Conservation (phyloP, 371 early-diverging fungal species). For the Zopfochytrium polystomum region DNA sequence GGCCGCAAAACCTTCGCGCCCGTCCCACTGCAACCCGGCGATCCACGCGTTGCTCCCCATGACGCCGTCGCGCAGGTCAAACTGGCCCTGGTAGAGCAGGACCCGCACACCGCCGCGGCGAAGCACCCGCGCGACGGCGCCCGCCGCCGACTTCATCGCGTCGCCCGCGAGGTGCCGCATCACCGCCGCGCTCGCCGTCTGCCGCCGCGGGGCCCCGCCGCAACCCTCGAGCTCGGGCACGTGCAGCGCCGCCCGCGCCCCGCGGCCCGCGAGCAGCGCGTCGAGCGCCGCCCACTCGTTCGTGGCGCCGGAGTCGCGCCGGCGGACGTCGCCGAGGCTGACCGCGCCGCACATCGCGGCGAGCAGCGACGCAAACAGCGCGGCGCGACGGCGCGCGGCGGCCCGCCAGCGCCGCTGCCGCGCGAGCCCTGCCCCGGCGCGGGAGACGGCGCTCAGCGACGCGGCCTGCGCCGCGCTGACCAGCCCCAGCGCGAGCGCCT, state of each 20-base stretch:
- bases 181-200: too few relatives aligned
- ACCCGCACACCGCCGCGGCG: slow-evolving; percentile 36
- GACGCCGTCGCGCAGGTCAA: slow-evolving; percentile 71
- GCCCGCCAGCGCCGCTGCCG: slow-evolving; percentile 42
- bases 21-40: slow-evolving; percentile 55
- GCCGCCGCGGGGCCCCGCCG: slow-evolving; percentile 48
- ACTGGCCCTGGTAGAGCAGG: slow-evolving; percentile 56
- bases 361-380: slow-evolving; percentile 55
- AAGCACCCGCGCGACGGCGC: slow-evolving; percentile 39
- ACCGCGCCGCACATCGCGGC: slow-evolving; percentile 60
- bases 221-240: too few relatives aligned
- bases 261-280: slow-evolving; percentile 43
- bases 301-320: slow-evolving; percentile 52
- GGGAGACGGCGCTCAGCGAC: slow-evolving; percentile 35
- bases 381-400: slow-evolving; percentile 41
- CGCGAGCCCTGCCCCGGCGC: slow-evolving; percentile 38
- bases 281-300: slow-evolving; percentile 57
- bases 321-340: slow-evolving; percentile 64
- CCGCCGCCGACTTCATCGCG: too few relatives aligned
- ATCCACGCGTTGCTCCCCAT: slow-evolving; percentile 60
- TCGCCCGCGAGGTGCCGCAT: too few relatives aligned
- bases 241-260: slow-evolving; percentile 54
- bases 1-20: slow-evolving; percentile 41
- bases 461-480: slow-evolving; percentile 42
- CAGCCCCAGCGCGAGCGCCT: slow-evolving; percentile 57